Evolutionary conservation across 129 eudicot genomes (phyloP).

Genomic region (carrot (Daucus carota)): DNA sequence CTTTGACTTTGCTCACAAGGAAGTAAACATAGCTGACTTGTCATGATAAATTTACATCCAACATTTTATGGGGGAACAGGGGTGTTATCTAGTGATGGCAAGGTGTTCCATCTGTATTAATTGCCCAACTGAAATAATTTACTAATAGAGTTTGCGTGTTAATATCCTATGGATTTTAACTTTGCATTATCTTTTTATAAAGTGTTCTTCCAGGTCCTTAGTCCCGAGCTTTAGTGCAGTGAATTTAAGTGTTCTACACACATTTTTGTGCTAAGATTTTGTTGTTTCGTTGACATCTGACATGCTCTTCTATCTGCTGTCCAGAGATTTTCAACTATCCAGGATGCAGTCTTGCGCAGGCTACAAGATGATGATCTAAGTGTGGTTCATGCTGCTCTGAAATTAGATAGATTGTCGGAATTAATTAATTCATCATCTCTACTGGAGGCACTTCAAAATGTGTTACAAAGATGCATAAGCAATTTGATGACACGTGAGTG

Average conservation of each 20-base stretch:
- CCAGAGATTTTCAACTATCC: conserved; percentile 52
- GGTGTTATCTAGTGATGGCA: background rate
- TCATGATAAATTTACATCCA: background rate
- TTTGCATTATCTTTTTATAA: background rate
- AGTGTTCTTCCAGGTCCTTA: background rate
- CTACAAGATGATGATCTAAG: conserved; percentile 70
- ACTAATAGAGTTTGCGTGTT: background rate
- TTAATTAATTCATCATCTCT: conserved; percentile 36
- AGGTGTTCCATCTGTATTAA: background rate
- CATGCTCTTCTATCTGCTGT: conserved; percentile 9
- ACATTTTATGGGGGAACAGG: background rate
- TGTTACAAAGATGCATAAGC: conserved; percentile 54
- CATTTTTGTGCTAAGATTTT: conserved; percentile 1
- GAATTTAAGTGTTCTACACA: background rate
- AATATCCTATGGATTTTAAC: background rate
- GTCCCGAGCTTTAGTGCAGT: background rate
- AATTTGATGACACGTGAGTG: conserved; percentile 46
- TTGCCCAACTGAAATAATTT: background rate
- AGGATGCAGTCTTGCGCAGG: conserved; percentile 67
- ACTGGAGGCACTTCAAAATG: conserved; percentile 44
- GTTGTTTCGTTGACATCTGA: background rate
- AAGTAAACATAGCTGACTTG: background rate
- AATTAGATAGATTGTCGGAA: conserved; percentile 42
- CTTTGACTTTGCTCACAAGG: background rate
- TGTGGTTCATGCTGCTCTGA: conserved; percentile 65